Percentiles rank a stretch among this genome's conserved stretches.
phyloP scores from a whole-genome alignment of 2,329 filamentous ascomycete genomes.

The Rhynchosporium secalis region DNA sequence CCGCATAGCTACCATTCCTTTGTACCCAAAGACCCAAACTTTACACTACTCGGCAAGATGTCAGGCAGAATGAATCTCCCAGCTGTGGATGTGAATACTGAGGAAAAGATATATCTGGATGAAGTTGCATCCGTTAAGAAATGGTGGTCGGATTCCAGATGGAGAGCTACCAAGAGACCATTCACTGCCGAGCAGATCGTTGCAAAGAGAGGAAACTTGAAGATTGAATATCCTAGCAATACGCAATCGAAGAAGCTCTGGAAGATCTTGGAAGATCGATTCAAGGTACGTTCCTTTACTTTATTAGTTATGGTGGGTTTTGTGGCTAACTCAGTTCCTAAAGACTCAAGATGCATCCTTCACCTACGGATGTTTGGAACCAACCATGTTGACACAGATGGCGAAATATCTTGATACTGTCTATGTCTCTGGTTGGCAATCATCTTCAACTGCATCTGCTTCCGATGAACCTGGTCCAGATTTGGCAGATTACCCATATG shows the following conservation, averaged over 20 bases:
- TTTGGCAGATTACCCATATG: constrained; percentile 95
- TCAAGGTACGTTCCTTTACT: constrained; percentile 57
- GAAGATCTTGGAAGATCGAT: constrained; percentile 82
- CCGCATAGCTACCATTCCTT: neutral
- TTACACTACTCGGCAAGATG: constrained; percentile 33
- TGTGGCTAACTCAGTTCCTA: neutral
- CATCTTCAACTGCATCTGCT: constrained; percentile 90
- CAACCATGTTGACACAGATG: constrained; percentile 99
- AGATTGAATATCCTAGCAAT: constrained; percentile 90
- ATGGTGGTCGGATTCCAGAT: constrained; percentile 93
- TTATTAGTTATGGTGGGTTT: neutral
- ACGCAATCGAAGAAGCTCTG: constrained; percentile 90
- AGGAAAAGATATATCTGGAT: constrained; percentile 58
- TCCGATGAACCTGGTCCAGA: constrained; percentile 96
- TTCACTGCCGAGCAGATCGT: constrained; percentile 98
- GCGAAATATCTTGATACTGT: constrained; percentile 98
- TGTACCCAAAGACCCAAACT: constrained; percentile 13
- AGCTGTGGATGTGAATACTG: constrained; percentile 55
- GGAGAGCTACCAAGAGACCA: constrained; percentile 87
- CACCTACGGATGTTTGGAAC: constrained; percentile 96
- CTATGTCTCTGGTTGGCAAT: constrained; percentile 99
- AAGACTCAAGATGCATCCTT: constrained; percentile 83
- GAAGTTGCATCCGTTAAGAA: constrained; percentile 87
- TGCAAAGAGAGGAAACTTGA: constrained; percentile 87
- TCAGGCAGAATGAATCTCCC: constrained; percentile 54